A percentile compares a stretch with the other conserved stretches of the same genome.
Conservation (phyloP, 2,329 filamentous ascomycete species). For the Aspergillus hiratsukae region DNA sequence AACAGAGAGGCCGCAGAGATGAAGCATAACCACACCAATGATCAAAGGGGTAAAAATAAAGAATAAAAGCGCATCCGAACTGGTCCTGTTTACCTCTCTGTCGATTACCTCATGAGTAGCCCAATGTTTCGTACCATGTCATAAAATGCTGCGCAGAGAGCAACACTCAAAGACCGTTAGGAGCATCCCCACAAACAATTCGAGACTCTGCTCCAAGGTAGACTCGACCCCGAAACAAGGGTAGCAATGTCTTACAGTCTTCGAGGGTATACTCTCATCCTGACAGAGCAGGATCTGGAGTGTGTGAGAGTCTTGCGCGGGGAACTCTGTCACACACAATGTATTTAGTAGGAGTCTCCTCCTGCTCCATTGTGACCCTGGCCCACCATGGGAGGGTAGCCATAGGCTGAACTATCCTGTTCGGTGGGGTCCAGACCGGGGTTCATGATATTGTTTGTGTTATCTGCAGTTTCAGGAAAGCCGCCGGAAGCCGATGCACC, state of each 20-base stretch:
- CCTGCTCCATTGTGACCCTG: conserved; percentile 46
- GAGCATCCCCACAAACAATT: conserved; percentile 2
- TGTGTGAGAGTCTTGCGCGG: conserved; percentile 7
- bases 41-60: not conserved
- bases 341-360: conserved; percentile 39
- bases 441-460: conserved; percentile 43
- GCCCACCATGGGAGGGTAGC: conserved; percentile 44
- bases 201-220: not conserved
- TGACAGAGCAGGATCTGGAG: not conserved
- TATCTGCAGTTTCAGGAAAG: conserved; percentile 39
- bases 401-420: conserved; percentile 42
- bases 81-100: not conserved
- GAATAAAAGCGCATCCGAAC: not conserved
- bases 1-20: not conserved
- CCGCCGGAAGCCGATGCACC: conserved; percentile 26
- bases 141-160: conserved; percentile 12
- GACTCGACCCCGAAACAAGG: not conserved
- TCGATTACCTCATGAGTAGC: conserved; percentile 12
- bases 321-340: conserved; percentile 1
- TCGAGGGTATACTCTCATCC: not conserved
- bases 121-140: conserved; percentile 13
- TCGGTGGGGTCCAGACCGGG: conserved; percentile 42
- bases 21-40: not conserved
- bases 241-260: not conserved
- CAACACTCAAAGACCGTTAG: conserved; percentile 3